Conservation (phyloP, 148 eudicot species). For the Spergularia marina region DNA sequence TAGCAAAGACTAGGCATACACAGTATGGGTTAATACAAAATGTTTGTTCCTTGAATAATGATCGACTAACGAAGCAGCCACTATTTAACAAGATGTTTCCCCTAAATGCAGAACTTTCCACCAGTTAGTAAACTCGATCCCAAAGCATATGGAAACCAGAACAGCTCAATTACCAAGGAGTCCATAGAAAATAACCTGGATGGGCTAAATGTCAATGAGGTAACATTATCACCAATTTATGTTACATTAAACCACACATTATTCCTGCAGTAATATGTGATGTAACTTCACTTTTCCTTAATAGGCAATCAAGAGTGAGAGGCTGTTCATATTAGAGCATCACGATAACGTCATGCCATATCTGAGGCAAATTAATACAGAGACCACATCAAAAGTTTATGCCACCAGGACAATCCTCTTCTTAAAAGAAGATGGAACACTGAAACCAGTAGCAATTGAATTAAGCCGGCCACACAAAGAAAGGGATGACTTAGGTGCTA, state of each 20-base stretch:
- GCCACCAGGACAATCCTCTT: slow-evolving; percentile 72
- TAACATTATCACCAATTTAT: slow-evolving; percentile 24
- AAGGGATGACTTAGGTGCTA: slow-evolving; percentile 48
- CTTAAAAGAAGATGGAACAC: slow-evolving; percentile 56
- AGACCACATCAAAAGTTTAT: slow-evolving; percentile 51
- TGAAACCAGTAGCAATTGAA: slow-evolving; percentile 72
- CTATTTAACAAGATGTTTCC: background rate
- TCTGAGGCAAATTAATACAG: slow-evolving; percentile 48
- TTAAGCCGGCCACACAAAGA: slow-evolving; percentile 58
- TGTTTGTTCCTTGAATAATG: background rate
- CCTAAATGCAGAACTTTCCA: slow-evolving; percentile 39
- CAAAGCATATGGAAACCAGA: slow-evolving; percentile 53
- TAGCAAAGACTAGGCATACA: background rate
- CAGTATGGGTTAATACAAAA: background rate
- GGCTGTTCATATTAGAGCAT: slow-evolving; percentile 64
- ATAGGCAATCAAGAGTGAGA: slow-evolving; percentile 52
- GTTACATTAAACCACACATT: background rate
- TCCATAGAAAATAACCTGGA: slow-evolving; percentile 45
- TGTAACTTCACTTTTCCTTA: background rate
- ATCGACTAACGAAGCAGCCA: background rate
- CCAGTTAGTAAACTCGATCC: slow-evolving; percentile 70
- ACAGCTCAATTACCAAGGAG: slow-evolving; percentile 54
- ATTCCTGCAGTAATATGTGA: background rate
- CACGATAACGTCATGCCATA: slow-evolving; percentile 69
- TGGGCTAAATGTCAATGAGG: slow-evolving; percentile 55